Evolutionary conservation across 2,329 filamentous ascomycete genomes (phyloP).

Genomic region (Fusarium nelsonii): DNA sequence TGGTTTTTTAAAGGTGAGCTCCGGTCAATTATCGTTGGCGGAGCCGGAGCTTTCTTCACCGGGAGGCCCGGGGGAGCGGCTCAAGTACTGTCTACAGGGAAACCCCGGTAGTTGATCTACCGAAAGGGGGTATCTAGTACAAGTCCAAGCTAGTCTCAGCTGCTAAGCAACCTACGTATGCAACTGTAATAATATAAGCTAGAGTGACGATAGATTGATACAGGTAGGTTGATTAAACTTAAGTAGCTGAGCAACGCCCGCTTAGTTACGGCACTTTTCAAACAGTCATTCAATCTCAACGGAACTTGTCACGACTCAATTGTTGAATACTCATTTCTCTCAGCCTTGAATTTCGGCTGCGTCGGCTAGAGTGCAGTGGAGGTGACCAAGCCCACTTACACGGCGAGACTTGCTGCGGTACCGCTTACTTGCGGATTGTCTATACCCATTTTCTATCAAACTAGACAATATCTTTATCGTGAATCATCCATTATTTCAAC

Average conservation of each 20-base stretch:
- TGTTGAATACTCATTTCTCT: neutral
- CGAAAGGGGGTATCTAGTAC: slow-evolving; percentile 12
- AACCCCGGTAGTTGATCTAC: neutral
- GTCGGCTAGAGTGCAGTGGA: slow-evolving; percentile 18
- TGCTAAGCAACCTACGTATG: slow-evolving; percentile 12
- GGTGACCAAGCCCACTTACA: slow-evolving; percentile 29
- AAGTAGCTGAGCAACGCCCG: slow-evolving; percentile 18
- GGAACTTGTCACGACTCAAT: neutral
- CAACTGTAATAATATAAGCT: neutral
- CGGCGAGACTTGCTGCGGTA: slow-evolving; percentile 31
- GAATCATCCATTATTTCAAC: neutral
- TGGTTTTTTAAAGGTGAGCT: slow-evolving; percentile 21
- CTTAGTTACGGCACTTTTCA: slow-evolving; percentile 18
- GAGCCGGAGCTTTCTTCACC: slow-evolving; percentile 20
- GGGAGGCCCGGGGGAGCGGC: slow-evolving; percentile 1
- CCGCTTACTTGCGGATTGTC: slow-evolving; percentile 11
- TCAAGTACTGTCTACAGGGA: slow-evolving; percentile 23
- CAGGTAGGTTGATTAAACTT: neutral
- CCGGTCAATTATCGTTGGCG: slow-evolving; percentile 47
- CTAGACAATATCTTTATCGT: neutral
- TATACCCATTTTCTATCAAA: neutral
- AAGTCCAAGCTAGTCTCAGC: neutral
- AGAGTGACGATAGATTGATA: slow-evolving; percentile 32
- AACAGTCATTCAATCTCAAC: neutral
- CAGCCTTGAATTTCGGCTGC: slow-evolving; percentile 1